Base-by-base conservation (phyloP, 2,329 filamentous ascomycete genomes). In the Pleomassaria siparia region DNA sequence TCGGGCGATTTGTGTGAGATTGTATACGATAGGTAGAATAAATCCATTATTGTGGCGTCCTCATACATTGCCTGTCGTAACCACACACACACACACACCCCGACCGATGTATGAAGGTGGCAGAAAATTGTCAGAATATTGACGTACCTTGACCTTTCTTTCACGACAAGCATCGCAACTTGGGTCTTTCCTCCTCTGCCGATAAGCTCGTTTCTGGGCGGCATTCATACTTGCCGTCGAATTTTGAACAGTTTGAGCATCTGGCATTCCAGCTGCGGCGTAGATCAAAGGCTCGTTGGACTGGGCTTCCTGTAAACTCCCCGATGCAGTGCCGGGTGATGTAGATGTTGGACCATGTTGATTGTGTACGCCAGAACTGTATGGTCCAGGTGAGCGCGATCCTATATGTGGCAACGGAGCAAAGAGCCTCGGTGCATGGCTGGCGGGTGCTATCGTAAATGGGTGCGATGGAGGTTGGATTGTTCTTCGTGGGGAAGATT, bases 121-220 rank as follows among this genome's bases (percentile, higher is more conserved):
- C 18, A 37, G 24, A 20, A 24, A 22, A 18, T 3, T 22, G 35
- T 12, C 39, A 22, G 29, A 26, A 15, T 21, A 26, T 15, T 15
- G 0, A 56, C 66, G 51, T 67, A 81, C 80, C 74, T 86, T 86
- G 56, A 86, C 83, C 72, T 86, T 86, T 39, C 83, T 79, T 66
- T 99, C 94, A 50, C 94, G 83, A 69, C 94, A 99, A 42, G 94
- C 94, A 76, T 99, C 94, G 71, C 94, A 99, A 65, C 91, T 97
- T 1, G 94, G 94, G 63, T 99, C 94, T 68, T 99, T 99, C 59
- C 94, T 83, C 57, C 94, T 80, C 70, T 99, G 94, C 20, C 94
- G 85, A 74, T 97, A 99, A 2, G 94, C 92, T 66, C 94, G 80
- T 72, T 97, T 97, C 70, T 95, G 90, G 4, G 41, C 25, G 87